Conservation (phyloP, 2,329 filamentous ascomycete species). For the Aspergillus amoenus region DNA sequence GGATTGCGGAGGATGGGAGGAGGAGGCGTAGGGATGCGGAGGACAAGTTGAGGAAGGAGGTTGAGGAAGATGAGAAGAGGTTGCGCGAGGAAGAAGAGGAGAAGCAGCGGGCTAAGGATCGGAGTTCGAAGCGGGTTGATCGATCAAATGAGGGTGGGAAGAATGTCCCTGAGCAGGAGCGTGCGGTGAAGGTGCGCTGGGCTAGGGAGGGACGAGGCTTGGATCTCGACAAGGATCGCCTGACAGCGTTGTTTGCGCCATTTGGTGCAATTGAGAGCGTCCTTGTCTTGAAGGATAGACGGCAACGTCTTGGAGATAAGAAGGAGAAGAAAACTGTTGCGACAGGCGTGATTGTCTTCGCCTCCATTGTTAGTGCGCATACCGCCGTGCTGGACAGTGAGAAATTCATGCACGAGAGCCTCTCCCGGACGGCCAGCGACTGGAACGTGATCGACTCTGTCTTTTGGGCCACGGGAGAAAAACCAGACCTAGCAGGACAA, state of each 20-base stretch:
- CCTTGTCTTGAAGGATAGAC: slow-evolving; percentile 58
- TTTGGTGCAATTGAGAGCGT: slow-evolving; percentile 60
- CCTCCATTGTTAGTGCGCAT: slow-evolving; percentile 58
- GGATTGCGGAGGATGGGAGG: slow-evolving; percentile 54
- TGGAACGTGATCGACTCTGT: slow-evolving; percentile 55
- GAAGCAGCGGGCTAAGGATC: slow-evolving; percentile 38
- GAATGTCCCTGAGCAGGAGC: slow-evolving; percentile 54
- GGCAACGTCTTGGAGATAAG: slow-evolving; percentile 49
- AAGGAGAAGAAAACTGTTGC: slow-evolving; percentile 54
- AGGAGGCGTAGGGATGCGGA: slow-evolving; percentile 51
- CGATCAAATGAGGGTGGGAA: slow-evolving; percentile 38
- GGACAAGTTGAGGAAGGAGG: slow-evolving; percentile 46
- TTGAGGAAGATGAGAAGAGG: slow-evolving; percentile 40
- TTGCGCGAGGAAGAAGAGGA: slow-evolving; percentile 45
- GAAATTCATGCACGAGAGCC: slow-evolving; percentile 29
- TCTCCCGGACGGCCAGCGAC: slow-evolving; percentile 35
- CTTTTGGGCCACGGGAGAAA: slow-evolving; percentile 54
- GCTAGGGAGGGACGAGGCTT: slow-evolving; percentile 47
- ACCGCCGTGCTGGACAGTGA: slow-evolving; percentile 54
- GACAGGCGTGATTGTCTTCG: slow-evolving; percentile 57
- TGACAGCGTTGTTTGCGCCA: slow-evolving; percentile 49
- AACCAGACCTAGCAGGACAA: slow-evolving; percentile 46
- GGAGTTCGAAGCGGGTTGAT: slow-evolving; percentile 32
- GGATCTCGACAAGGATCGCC: slow-evolving; percentile 48
- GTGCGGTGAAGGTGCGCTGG: slow-evolving; percentile 60